Evolutionary conservation across 345 rosid species (phyloP).

Genomic region (Populus euphratica): DNA sequence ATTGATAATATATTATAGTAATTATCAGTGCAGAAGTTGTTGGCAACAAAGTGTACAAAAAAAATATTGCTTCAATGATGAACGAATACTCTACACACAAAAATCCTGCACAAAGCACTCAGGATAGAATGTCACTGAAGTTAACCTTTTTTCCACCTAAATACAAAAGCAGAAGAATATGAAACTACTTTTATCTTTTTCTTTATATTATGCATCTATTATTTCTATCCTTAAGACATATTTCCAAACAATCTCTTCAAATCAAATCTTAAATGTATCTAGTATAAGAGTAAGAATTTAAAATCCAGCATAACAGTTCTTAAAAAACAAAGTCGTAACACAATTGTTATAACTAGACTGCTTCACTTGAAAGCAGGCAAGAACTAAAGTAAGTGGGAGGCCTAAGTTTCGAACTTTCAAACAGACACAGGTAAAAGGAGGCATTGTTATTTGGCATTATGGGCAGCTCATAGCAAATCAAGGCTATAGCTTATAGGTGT

Average conservation of each 20-base stretch:
- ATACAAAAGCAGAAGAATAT: neutral
- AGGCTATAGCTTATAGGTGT: neutral
- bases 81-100: neutral
- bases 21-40: neutral
- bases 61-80: neutral
- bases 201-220: too few relatives aligned
- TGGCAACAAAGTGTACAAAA: neutral
- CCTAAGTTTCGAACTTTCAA: neutral
- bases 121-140: neutral
- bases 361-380: too few relatives aligned
- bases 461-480: neutral
- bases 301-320: neutral
- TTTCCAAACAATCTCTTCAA: constrained; percentile 60
- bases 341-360: too few relatives aligned
- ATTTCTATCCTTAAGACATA: constrained; percentile 29
- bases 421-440: neutral
- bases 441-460: neutral
- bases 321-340: too few relatives aligned
- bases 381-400: neutral
- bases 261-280: constrained; percentile 62
- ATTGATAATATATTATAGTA: neutral
- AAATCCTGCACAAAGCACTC: neutral
- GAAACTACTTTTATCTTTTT: neutral
- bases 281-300: neutral
- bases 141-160: neutral